These are phyloP conservation scores for Colletotrichum viniferum DNA, from an alignment of 2,329 filamentous ascomycete species.

Conservation along the genomic window DNA sequence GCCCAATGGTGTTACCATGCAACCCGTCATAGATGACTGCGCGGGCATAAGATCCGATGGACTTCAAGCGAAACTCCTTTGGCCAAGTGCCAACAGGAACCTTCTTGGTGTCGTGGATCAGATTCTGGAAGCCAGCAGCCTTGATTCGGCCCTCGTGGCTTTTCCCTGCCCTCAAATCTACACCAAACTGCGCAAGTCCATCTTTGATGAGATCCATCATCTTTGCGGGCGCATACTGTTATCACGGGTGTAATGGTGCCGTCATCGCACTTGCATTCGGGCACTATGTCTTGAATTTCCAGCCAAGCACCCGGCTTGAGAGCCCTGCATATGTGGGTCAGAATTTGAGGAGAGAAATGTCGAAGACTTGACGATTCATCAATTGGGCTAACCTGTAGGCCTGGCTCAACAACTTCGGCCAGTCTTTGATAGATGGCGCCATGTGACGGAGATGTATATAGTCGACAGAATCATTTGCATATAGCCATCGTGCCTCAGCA, in stretches of 20 bases:
- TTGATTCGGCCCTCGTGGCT: constrained; percentile 31
- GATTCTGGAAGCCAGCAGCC: constrained; percentile 26
- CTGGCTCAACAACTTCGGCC: constrained; percentile 24
- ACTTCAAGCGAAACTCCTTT: constrained; percentile 42
- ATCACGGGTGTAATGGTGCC: constrained; percentile 31
- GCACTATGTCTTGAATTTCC: constrained; percentile 3
- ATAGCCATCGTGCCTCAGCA: constrained; percentile 35
- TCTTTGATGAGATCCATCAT: constrained; percentile 35
- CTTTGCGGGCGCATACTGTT: constrained; percentile 27
- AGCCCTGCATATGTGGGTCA: constrained; percentile 14
- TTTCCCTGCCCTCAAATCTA: constrained; percentile 31
- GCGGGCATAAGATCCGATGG: constrained; percentile 33
- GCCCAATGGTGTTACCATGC: constrained; percentile 23
- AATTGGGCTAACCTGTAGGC: constrained; percentile 9
- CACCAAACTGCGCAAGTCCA: constrained; percentile 30
- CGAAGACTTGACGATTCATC: not conserved
- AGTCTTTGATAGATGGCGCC: constrained; percentile 32
- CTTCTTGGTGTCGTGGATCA: constrained; percentile 30
- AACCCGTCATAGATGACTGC: constrained; percentile 25
- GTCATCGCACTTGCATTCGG: constrained; percentile 43
- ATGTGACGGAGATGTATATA: constrained; percentile 29
- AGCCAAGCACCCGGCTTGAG: constrained; percentile 9
- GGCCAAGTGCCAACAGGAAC: constrained; percentile 40
- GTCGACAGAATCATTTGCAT: constrained; percentile 26
- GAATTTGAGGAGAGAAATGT: not conserved